Evolutionary conservation across 2,329 filamentous ascomycete genomes (phyloP).

Genomic region (Pseudogymnoascus sp.): DNA sequence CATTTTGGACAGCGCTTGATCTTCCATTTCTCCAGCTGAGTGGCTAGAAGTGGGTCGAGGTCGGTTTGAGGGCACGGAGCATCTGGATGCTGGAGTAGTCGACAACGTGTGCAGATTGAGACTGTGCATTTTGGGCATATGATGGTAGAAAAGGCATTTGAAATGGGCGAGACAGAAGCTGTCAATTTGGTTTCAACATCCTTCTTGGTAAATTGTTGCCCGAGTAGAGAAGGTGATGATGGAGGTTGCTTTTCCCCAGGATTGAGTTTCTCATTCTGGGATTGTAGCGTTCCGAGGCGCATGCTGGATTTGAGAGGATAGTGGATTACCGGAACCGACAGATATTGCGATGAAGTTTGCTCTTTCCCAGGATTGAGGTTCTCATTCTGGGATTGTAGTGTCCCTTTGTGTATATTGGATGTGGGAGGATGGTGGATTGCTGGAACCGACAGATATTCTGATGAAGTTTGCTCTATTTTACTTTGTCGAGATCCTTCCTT

Average conservation of each 20-base stretch:
- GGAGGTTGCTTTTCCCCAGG: not conserved
- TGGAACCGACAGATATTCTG: not conserved
- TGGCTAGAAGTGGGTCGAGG: constrained; percentile 27
- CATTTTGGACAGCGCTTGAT: constrained; percentile 44
- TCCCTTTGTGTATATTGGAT: too few relatives aligned
- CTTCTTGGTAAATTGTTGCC: not conserved
- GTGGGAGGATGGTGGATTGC: too few relatives aligned
- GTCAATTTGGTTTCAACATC: not conserved
- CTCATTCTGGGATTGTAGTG: not conserved
- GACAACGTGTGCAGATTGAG: constrained; percentile 37
- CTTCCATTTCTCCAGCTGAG: constrained; percentile 34
- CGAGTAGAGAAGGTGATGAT: not conserved
- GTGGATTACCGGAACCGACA: too few relatives aligned
- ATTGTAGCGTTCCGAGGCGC: too few relatives aligned
- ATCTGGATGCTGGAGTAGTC: constrained; percentile 32
- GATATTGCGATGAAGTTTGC: not conserved
- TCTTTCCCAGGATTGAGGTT: not conserved
- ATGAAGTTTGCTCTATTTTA: not conserved
- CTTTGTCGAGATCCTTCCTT: not conserved
- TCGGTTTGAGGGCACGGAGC: constrained; percentile 30
- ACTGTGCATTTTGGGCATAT: constrained; percentile 37
- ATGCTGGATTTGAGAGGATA: too few relatives aligned
- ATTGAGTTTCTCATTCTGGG: not conserved
- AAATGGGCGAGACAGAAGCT: not conserved
- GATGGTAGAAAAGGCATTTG: constrained; percentile 20